Conservation (phyloP, 2,329 filamentous ascomycete genomes). For the Cadophora malorum region DNA sequence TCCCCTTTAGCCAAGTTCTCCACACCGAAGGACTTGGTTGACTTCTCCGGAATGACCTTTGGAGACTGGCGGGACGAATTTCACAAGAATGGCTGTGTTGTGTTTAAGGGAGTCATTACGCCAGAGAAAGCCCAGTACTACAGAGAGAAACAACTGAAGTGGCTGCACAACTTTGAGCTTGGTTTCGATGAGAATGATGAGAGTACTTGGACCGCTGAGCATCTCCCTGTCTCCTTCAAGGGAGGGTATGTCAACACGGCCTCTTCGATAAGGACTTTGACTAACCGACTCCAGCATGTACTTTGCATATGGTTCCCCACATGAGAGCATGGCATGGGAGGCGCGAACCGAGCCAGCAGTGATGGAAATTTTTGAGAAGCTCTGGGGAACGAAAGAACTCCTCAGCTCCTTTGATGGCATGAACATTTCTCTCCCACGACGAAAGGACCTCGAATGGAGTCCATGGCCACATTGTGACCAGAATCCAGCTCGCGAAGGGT, state of each 20-base stretch:
- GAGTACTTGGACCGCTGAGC: constrained; percentile 47
- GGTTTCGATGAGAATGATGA: constrained; percentile 48
- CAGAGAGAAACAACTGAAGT: constrained; percentile 35
- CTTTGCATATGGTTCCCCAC: constrained; percentile 47
- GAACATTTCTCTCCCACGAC: constrained; percentile 48
- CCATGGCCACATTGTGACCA: constrained; percentile 12
- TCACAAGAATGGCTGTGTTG: constrained; percentile 48
- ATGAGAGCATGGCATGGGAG: constrained; percentile 50
- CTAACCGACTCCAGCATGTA: constrained; percentile 43
- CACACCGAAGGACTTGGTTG: constrained; percentile 2
- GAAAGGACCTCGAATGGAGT: constrained; percentile 1
- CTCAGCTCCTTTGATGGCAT: constrained; percentile 54
- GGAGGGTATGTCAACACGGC: background rate
- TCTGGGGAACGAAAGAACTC: constrained; percentile 51
- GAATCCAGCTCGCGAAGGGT: constrained; percentile 1
- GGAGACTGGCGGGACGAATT: constrained; percentile 34
- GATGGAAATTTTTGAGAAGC: constrained; percentile 48
- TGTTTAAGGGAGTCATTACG: constrained; percentile 53
- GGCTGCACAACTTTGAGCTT: constrained; percentile 40
- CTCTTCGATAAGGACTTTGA: background rate
- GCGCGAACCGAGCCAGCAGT: constrained; percentile 49
- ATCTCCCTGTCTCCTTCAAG: constrained; percentile 41
- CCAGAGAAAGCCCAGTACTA: constrained; percentile 46
- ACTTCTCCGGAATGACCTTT: constrained; percentile 14
- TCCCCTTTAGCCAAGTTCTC: background rate